Conservation (phyloP, 306 rosid genomes). For the Hippophae rhamnoides region DNA sequence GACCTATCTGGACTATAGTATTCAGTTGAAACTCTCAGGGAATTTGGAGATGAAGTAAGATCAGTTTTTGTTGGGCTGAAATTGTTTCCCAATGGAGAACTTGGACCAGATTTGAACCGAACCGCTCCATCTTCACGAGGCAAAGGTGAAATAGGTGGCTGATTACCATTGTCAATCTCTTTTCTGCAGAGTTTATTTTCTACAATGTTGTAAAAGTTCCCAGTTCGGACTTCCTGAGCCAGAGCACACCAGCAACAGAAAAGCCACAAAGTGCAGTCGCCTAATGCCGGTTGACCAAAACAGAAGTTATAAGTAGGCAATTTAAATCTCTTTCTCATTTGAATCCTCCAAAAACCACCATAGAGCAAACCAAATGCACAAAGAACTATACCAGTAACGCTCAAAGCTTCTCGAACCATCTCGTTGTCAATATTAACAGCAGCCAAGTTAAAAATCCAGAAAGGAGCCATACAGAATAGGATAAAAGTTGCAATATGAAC, state of each 20-base stretch:
- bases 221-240: conserved; percentile 84
- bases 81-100: conserved; percentile 34
- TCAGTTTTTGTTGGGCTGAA: conserved; percentile 31
- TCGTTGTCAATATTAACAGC: conserved; percentile 79
- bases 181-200: conserved; percentile 45
- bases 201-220: conserved; percentile 50
- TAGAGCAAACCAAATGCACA: conserved; percentile 79
- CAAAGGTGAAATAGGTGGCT: conserved; percentile 35
- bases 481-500: conserved; percentile 78
- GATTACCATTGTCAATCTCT: conserved; percentile 14
- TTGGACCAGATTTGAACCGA: conserved; percentile 25
- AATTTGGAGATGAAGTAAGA: conserved; percentile 33
- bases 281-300: conserved; percentile 46
- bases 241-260: conserved; percentile 94
- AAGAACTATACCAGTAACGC: conserved; percentile 54
- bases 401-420: conserved; percentile 40
- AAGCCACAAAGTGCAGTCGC: conserved; percentile 84
- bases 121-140: conserved; percentile 37
- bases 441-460: conserved; percentile 78
- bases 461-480: conserved; percentile 84
- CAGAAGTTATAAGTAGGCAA: conserved; percentile 72
- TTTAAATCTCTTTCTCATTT: conserved; percentile 81
- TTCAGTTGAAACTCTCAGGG: conserved; percentile 26
- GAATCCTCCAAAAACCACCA: conserved; percentile 98
- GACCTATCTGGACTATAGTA: conserved; percentile 35